Evolutionary conservation across 768 basidiomycete genomes (phyloP).

Genomic region (Paxillus involutus): DNA sequence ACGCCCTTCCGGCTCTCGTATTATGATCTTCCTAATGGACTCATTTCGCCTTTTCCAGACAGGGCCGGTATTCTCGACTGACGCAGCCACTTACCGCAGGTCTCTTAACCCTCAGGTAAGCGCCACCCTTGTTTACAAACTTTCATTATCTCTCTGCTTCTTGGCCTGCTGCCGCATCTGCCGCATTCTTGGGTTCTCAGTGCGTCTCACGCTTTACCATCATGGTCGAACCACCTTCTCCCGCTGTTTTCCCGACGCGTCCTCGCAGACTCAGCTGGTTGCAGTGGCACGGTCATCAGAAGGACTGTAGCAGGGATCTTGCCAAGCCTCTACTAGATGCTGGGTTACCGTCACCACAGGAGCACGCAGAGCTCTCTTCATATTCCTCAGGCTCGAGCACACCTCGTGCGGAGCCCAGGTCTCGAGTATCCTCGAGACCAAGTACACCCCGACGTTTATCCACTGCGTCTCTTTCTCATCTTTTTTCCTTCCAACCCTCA

Average conservation of each 20-base stretch:
- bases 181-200: not conserved
- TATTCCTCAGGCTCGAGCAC: not conserved
- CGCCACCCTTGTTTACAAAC: slow-evolving; percentile 14
- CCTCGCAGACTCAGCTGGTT: slow-evolving; percentile 28
- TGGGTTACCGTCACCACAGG: slow-evolving; percentile 15
- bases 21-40: slow-evolving; percentile 12
- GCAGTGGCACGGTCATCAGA: slow-evolving; percentile 25
- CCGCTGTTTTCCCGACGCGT: slow-evolving; percentile 6
- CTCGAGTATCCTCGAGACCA: slow-evolving; percentile 15
- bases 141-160: slow-evolving; percentile 8
- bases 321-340: slow-evolving; percentile 12
- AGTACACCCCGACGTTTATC: slow-evolving; percentile 23
- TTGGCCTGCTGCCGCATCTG: not conserved
- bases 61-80: slow-evolving; percentile 14
- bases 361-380: slow-evolving; percentile 6
- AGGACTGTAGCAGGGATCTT: slow-evolving; percentile 18
- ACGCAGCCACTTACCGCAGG: slow-evolving; percentile 29
- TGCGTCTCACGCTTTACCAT: slow-evolving; percentile 9
- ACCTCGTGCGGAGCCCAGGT: slow-evolving; percentile 1
- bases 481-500: slow-evolving; percentile 25
- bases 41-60: slow-evolving; percentile 26
- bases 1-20: not conserved
- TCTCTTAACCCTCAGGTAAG: slow-evolving; percentile 32
- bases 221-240: slow-evolving; percentile 22
- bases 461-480: slow-evolving; percentile 21